Conservation (phyloP, 306 rosid genomes). For the Castanopsis chinensis region DNA sequence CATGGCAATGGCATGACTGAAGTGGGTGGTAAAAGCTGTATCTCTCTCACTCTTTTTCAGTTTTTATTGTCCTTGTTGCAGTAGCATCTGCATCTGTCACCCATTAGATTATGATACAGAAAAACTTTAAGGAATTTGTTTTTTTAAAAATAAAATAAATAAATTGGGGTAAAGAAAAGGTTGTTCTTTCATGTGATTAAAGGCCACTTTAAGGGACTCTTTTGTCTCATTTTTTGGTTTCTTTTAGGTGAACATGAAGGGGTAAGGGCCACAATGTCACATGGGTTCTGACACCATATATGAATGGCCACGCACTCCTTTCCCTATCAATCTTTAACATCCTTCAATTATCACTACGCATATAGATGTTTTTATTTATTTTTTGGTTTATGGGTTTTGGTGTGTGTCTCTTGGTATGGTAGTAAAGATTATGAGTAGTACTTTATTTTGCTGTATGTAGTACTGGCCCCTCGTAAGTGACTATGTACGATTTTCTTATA, state of each 20-base stretch:
- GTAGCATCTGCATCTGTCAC: background rate
- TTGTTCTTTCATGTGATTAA: constrained; percentile 11
- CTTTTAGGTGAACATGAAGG: constrained; percentile 38
- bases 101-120: background rate
- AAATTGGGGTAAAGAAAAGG: background rate
- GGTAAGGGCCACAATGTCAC: constrained; percentile 40
- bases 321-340: constrained; percentile 20
- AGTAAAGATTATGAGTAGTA: background rate
- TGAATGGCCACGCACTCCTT: constrained; percentile 14
- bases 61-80: background rate
- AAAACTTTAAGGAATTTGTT: background rate
- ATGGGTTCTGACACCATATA: constrained; percentile 48
- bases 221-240: constrained; percentile 28
- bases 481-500: background rate
- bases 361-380: constrained; percentile 2
- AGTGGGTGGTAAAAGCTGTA: constrained; percentile 7
- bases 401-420: background rate
- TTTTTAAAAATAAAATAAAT: background rate
- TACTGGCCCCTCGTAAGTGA: background rate
- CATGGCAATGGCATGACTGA: background rate
- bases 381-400: background rate
- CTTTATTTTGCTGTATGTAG: background rate
- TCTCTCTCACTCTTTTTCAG: background rate
- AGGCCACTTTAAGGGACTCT: constrained; percentile 28
- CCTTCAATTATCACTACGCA: background rate